Conservation (phyloP, 2,329 filamentous ascomycete species). For the Hypoxylon sp. region DNA sequence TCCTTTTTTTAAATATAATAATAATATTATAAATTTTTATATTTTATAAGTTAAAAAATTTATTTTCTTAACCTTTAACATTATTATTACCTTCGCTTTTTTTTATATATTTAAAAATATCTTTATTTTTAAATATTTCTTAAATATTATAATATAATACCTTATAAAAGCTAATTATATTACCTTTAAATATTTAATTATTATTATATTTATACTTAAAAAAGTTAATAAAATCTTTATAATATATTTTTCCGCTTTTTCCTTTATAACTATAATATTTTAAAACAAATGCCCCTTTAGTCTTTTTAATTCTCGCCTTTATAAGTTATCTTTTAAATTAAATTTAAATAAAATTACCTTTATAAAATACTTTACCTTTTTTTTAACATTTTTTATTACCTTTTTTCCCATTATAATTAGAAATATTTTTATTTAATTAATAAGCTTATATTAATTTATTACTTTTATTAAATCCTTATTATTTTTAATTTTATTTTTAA, state of each 20-base stretch:
- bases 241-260: constrained; percentile 17
- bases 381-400: too few relatives aligned
- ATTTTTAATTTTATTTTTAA: constrained; percentile 5
- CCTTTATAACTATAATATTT: constrained; percentile 4
- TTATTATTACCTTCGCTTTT: constrained; percentile 16
- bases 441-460: constrained; percentile 13
- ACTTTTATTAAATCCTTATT: constrained; percentile 18
- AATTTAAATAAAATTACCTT: too few relatives aligned
- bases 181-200: constrained; percentile 18
- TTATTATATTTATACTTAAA: constrained; percentile 2
- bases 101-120: constrained; percentile 15
- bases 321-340: neutral
- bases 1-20: constrained; percentile 6
- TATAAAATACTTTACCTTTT: too few relatives aligned
- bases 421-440: constrained; percentile 7
- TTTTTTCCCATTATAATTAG: constrained; percentile 4
- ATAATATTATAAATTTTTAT: constrained; percentile 18
- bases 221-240: constrained; percentile 15
- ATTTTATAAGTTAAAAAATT: constrained; percentile 17
- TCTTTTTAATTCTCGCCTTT: neutral
- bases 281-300: constrained; percentile 8
- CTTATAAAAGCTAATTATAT: neutral
- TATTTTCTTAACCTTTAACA: constrained; percentile 23
- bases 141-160: constrained; percentile 18
- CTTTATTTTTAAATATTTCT: constrained; percentile 16